Base-by-base conservation (phyloP, 306 rosid species). In the Geum urbanum region DNA sequence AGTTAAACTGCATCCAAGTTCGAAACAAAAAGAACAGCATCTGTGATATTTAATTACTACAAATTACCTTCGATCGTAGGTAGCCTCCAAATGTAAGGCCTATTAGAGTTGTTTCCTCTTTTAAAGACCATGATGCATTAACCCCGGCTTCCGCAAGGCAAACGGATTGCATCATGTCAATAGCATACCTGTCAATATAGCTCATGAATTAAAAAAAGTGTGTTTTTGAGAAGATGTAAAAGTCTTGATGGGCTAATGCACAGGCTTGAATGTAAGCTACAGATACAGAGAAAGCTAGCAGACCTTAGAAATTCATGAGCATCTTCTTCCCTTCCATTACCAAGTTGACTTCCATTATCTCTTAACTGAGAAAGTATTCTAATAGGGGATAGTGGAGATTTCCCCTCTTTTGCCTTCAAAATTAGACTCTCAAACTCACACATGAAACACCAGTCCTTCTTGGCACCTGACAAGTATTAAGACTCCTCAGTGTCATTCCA, bases 221-320 rank as follows among this genome's bases (percentile, higher is more conserved):
- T 54, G 15, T 57, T 62, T 66, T 47, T 22, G 62, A 61, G 68
- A 59, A 69, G 70, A 47, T 40, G 63, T 56, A 74, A 77, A 54
- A 64, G 69, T 52, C 62, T 53, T 54, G 55, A 43, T 43, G 77
- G 57, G 19, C 18, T 20, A 16, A 63, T 57, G 47, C 66, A 56
- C 47, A 63, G 27, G 64, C 37, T 39, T 46, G 44, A 51, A 46
- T 40, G 75, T 71, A 61, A 4, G 18, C 27, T 65, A 35, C 48
- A 71, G 69, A 53, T 66, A 24, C 47, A 15, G 39, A 27, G 19
- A 44, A 24, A 71, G 70, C 51, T 63, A 69, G 40, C 75, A 56
- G 50, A 94, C 97, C 99, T 89, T 68, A 94, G 74, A 82, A 94
- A 94, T 67, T 94, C 99, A 61, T 94, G 99, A 27, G 99, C 97